Base-by-base conservation (phyloP, 1,284 basidiomycete species). In the Melampsora medusae region DNA sequence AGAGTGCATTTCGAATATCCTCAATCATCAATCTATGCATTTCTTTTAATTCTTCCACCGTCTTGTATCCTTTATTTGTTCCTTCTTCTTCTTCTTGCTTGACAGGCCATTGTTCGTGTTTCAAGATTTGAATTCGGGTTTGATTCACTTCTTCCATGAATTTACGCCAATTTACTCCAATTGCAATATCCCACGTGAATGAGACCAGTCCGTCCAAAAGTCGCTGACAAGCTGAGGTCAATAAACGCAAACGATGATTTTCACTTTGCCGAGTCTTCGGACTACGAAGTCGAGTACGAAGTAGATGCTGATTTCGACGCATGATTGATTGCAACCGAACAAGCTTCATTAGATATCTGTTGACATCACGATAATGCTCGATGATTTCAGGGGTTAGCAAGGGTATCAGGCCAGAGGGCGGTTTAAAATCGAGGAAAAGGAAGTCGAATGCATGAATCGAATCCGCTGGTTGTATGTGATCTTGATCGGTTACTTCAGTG, bases 341-440 rank as follows among this genome's bases (percentile, higher is more conserved):
- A 35, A 73, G 70, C 49, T 73, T 73, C 65, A 75, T 75, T 3
- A 75, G 53, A 61, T 75, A 75, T 10, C 33, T 46, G n/a, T 75
- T 67, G n/a, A 75, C 50, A 46, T 31, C 46, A 31, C 53, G 61
- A 35, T 73, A 73, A n/a, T 65, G 48, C 42, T 28, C 61, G 46
- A 73, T 50, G 7, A 73, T 31, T 19, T 66, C 62, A 17, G 48
- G 28, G 10, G 33, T 62, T 12, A 73, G 42, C 19, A 73, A 22
- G 22, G 70, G 64, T 25, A 46, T 49, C n/a, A 73, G 53, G 14
- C 60, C 70, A 28, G 61, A 22, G 14, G 72, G 72, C 14, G 72
- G 72, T 49, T 67, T 67, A 38, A 67, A 75, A 56, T 75, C 72
- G 22, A 75, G 56, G 46, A 59, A 67, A 46, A 75, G 65, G 28